Evolutionary conservation across 805 yeast genomes (phyloP).

Genomic region (Lipomyces kockii): DNA sequence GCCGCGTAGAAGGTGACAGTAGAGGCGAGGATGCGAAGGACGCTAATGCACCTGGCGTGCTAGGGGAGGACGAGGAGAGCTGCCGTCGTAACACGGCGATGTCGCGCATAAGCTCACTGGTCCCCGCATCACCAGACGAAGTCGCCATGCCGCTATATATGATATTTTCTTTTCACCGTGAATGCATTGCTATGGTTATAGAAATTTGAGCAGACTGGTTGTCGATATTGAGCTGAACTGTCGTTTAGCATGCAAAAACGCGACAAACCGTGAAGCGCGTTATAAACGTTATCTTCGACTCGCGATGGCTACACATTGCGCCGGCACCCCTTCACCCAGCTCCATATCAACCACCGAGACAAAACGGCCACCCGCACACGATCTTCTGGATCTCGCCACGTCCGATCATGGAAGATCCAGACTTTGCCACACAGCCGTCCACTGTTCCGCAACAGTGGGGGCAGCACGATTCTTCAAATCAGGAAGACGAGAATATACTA

Average conservation of each 20-base stretch:
- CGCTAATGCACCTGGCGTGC: slow-evolving; percentile 1
- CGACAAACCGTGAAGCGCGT: not conserved
- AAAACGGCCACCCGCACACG: not conserved
- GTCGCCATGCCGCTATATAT: not conserved
- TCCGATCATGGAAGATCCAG: slow-evolving; percentile 26
- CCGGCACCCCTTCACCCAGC: not conserved
- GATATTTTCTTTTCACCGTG: not conserved
- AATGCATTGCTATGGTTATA: not conserved
- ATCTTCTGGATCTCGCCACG: not conserved
- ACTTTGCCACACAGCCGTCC: slow-evolving; percentile 30
- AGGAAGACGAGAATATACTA: slow-evolving; percentile 27
- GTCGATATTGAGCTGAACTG: too few relatives aligned
- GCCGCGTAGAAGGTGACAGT: slow-evolving; percentile 24
- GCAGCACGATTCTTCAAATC: slow-evolving; percentile 5
- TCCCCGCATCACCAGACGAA: not conserved
- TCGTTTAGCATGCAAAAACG: not conserved
- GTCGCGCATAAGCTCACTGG: not conserved
- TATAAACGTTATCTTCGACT: not conserved
- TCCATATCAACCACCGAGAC: not conserved
- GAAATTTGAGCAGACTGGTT: not conserved
- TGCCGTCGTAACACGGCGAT: slow-evolving; percentile 7
- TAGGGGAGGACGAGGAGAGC: slow-evolving; percentile 1
- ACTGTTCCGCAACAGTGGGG: slow-evolving; percentile 12
- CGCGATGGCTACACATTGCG: not conserved
- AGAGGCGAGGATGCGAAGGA: slow-evolving; percentile 17